Evolutionary conservation across 176 grass and related monocot species (phyloP).

Genomic region (Carex kokanica): DNA sequence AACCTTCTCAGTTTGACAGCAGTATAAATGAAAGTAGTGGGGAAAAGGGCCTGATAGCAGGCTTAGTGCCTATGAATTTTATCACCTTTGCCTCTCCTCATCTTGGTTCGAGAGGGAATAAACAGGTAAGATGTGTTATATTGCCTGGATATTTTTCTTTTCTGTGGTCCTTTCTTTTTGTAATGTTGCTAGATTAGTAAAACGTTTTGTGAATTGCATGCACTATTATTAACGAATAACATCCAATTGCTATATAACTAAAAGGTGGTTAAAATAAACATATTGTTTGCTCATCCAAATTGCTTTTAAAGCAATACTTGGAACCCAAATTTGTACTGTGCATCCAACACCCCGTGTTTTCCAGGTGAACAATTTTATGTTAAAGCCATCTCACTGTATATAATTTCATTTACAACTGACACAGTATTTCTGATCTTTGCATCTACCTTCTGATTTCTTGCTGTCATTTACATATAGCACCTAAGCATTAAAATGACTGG

Average conservation of each 20-base stretch:
- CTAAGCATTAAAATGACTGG: neutral
- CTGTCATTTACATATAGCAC: neutral
- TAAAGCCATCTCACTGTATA: neutral
- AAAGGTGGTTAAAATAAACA: neutral
- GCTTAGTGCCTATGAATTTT: slow-evolving; percentile 96
- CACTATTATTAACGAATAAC: neutral
- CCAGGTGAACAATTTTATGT: neutral
- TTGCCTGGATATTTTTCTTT: neutral
- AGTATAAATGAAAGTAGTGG: slow-evolving; percentile 28
- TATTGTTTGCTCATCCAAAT: neutral
- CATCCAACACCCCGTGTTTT: neutral
- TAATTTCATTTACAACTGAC: neutral
- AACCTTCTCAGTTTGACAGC: slow-evolving; percentile 34
- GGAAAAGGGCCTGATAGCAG: slow-evolving; percentile 63
- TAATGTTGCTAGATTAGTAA: neutral
- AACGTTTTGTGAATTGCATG: too few species aligned
- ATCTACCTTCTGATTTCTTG: neutral
- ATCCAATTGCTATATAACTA: neutral
- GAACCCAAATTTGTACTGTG: neutral
- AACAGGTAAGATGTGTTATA: slow-evolving; percentile 48
- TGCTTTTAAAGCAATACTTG: neutral
- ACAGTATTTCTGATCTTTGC: neutral
- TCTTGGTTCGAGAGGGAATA: slow-evolving; percentile 95
- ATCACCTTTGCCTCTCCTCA: slow-evolving; percentile 98
- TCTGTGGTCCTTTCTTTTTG: neutral